Percentiles rank a stretch among this genome's conserved stretches.
These are phyloP conservation scores for Mucor ambiguus DNA, from an alignment of 371 early-diverging fungal species.

Conservation along the genomic window DNA sequence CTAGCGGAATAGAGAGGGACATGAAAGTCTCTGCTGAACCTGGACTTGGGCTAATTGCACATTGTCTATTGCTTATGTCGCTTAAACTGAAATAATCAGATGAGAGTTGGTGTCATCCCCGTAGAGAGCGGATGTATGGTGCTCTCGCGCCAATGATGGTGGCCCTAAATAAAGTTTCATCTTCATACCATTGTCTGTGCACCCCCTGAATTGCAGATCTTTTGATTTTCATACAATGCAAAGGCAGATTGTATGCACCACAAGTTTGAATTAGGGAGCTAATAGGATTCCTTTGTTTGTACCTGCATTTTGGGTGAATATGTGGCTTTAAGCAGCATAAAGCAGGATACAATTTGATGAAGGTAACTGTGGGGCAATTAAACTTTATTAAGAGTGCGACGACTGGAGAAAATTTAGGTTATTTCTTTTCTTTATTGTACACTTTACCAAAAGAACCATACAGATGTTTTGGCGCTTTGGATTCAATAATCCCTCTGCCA, in stretches of 20 bases:
- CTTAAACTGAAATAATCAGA: too few species aligned
- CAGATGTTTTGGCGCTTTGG: slow-evolving; percentile 85
- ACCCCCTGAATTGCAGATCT: background rate
- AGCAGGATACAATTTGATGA: background rate
- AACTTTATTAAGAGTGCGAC: background rate
- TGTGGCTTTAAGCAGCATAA: background rate
- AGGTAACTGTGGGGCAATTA: background rate
- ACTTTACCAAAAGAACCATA: background rate
- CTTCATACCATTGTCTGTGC: background rate
- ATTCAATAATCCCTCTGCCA: slow-evolving; percentile 68
- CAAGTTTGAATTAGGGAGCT: background rate
- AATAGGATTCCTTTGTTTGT: background rate
- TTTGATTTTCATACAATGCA: background rate
- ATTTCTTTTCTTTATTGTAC: background rate
- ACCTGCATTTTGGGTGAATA: background rate
- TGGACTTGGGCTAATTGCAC: too few species aligned
- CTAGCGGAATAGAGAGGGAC: too few species aligned
- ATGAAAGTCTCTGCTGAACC: too few species aligned
- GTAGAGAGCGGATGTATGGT: too few species aligned
- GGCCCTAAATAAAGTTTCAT: background rate
- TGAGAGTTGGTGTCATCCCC: too few species aligned
- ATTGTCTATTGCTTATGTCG: too few species aligned
- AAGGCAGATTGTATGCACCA: background rate
- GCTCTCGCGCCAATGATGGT: too few species aligned
- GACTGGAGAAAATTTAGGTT: background rate